Conservation (phyloP, 2,329 filamentous ascomycete genomes). For the Cytospora piceicola region DNA sequence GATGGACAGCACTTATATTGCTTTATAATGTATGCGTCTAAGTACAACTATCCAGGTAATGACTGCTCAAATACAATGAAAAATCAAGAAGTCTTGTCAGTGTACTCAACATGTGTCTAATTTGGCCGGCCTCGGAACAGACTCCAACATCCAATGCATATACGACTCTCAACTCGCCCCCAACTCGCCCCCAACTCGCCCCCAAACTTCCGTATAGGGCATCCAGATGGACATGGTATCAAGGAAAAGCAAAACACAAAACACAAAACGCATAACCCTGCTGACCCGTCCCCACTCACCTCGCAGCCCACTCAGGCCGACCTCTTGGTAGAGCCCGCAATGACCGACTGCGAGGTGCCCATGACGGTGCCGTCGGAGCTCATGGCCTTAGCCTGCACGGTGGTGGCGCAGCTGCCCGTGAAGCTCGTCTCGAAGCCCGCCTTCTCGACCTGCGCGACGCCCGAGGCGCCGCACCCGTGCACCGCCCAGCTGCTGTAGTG, state of each 20-base stretch:
- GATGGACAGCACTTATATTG: background rate
- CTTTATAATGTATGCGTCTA: background rate
- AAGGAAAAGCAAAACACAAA: background rate
- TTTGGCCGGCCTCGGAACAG: background rate
- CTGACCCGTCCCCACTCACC: background rate
- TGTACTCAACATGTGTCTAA: background rate
- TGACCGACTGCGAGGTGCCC: conserved; percentile 5
- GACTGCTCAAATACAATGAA: background rate
- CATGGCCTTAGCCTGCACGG: conserved; percentile 16
- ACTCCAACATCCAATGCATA: background rate
- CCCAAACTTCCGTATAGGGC: no score
- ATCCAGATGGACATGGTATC: background rate
- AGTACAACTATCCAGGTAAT: background rate
- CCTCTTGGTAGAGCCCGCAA: background rate
- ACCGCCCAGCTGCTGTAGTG: conserved; percentile 15
- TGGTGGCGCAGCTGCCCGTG: conserved; percentile 7
- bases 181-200: no score
- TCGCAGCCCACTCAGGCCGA: background rate
- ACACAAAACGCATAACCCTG: background rate
- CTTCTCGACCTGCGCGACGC: conserved; percentile 7
- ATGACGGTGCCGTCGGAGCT: background rate
- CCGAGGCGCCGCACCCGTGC: conserved; percentile 13
- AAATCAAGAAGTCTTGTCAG: no score
- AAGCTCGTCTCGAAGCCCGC: conserved; percentile 20
- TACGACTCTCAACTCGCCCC: background rate